These are phyloP conservation scores for Clathrospora elynae DNA, from an alignment of 2,329 filamentous ascomycete species.

Conservation along the genomic window DNA sequence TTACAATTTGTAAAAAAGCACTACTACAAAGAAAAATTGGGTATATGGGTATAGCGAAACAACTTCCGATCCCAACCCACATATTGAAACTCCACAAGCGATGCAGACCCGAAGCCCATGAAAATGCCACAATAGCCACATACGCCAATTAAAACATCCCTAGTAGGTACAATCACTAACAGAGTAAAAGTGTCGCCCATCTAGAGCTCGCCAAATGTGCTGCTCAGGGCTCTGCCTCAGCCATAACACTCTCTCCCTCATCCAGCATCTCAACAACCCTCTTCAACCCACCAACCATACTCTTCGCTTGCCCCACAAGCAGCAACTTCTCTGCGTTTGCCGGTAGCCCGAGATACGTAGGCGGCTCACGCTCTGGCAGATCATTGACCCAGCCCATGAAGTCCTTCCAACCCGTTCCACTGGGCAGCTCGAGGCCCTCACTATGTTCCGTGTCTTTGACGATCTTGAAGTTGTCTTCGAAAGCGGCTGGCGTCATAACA, in stretches of 20 bases:
- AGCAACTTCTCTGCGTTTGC: constrained; percentile 96
- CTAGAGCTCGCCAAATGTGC: background rate
- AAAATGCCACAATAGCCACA: too few species aligned
- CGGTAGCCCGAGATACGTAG: constrained; percentile 90
- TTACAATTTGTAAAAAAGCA: too few species aligned
- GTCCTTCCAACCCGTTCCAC: constrained; percentile 79
- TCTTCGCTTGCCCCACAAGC: constrained; percentile 83
- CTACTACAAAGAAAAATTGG: too few species aligned
- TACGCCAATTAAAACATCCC: too few species aligned
- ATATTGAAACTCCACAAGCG: too few species aligned
- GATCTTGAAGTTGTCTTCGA: constrained; percentile 89
- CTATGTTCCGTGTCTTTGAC: constrained; percentile 65
- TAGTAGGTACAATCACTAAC: too few species aligned
- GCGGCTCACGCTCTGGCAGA: constrained; percentile 92
- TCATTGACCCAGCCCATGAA: constrained; percentile 91
- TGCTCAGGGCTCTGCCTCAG: constrained; percentile 56
- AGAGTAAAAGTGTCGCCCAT: background rate
- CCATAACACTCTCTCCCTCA: constrained; percentile 89
- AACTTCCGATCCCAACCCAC: too few species aligned
- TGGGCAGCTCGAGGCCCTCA: constrained; percentile 72
- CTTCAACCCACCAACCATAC: constrained; percentile 81
- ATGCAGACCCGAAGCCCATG: too few species aligned
- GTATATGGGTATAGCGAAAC: too few species aligned
- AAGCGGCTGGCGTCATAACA: constrained; percentile 84
- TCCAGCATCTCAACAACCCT: constrained; percentile 87